Conservation (phyloP, 441 rosid species). For the Aleurites moluccanus region DNA sequence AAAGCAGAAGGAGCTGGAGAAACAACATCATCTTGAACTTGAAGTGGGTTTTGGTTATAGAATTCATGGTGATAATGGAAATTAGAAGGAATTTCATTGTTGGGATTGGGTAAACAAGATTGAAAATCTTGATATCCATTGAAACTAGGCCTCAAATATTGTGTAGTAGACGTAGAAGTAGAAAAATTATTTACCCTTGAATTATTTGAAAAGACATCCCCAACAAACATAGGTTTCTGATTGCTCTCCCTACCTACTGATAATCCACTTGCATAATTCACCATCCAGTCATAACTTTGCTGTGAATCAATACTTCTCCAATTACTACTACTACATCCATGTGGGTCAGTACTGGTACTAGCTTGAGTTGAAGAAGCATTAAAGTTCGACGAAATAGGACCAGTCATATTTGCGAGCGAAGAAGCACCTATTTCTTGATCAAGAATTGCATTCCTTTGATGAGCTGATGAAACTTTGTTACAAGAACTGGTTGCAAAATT, state of each 20-base stretch:
- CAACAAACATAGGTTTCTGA: constrained; percentile 32
- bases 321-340: constrained; percentile 28
- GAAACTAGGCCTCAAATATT: constrained; percentile 26
- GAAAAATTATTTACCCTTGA: constrained; percentile 21
- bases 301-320: constrained; percentile 38
- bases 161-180: constrained; percentile 19
- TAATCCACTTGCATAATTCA: constrained; percentile 39
- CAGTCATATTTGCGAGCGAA: constrained; percentile 28
- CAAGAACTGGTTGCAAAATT: constrained; percentile 27
- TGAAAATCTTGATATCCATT: constrained; percentile 33
- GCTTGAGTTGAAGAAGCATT: constrained; percentile 16
- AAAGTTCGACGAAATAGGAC: constrained; percentile 19
- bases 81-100: constrained; percentile 22
- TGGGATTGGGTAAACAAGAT: constrained; percentile 27
- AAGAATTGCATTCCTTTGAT: constrained; percentile 26
- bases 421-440: constrained; percentile 32
- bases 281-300: constrained; percentile 41
- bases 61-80: constrained; percentile 11
- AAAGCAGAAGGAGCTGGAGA: constrained; percentile 24
- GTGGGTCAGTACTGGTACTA: constrained; percentile 26
- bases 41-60: constrained; percentile 18
- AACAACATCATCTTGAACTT: constrained; percentile 38
- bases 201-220: constrained; percentile 44
- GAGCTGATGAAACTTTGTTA: constrained; percentile 17
- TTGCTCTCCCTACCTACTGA: constrained; percentile 30